These are phyloP conservation scores for Lasiosphaeria hispida DNA, from an alignment of 495 filamentous ascomycete species.

Conservation along the genomic window DNA sequence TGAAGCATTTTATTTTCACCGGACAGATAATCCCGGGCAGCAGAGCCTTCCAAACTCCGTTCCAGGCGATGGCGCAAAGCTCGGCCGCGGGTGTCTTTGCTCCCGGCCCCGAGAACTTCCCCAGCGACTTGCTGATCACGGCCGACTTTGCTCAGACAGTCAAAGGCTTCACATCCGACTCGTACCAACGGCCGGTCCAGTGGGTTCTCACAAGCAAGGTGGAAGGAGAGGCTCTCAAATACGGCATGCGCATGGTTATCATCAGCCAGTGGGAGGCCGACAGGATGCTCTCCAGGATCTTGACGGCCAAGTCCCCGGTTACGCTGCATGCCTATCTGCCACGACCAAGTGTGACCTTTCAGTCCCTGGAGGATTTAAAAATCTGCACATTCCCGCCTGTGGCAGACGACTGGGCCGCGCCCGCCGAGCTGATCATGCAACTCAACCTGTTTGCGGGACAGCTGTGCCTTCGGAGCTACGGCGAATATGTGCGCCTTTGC, in stretches of 20 bases:
- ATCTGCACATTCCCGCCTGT: slow-evolving; percentile 37
- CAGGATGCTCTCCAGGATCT: too few relatives aligned
- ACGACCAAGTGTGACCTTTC: slow-evolving; percentile 42
- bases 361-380: slow-evolving; percentile 48
- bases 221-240: slow-evolving; percentile 1
- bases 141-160: slow-evolving; percentile 55
- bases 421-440: slow-evolving; percentile 36
- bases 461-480: slow-evolving; percentile 56
- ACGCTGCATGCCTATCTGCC: slow-evolving; percentile 60
- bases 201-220: slow-evolving; percentile 51
- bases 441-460: slow-evolving; percentile 69
- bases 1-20: too few relatives aligned
- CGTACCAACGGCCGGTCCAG: slow-evolving; percentile 57
- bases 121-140: slow-evolving; percentile 48
- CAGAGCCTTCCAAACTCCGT: too few relatives aligned
- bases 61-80: too few relatives aligned
- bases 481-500: slow-evolving; percentile 54
- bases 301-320: too few relatives aligned
- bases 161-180: too few relatives aligned
- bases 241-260: slow-evolving; percentile 43
- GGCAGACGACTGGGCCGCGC: slow-evolving; percentile 16
- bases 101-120: slow-evolving; percentile 30
- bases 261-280: slow-evolving; percentile 67
- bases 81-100: too few relatives aligned
- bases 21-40: too few relatives aligned